Base-by-base conservation (phyloP, 805 yeast species). In the Jamesozyma rosinii region DNA sequence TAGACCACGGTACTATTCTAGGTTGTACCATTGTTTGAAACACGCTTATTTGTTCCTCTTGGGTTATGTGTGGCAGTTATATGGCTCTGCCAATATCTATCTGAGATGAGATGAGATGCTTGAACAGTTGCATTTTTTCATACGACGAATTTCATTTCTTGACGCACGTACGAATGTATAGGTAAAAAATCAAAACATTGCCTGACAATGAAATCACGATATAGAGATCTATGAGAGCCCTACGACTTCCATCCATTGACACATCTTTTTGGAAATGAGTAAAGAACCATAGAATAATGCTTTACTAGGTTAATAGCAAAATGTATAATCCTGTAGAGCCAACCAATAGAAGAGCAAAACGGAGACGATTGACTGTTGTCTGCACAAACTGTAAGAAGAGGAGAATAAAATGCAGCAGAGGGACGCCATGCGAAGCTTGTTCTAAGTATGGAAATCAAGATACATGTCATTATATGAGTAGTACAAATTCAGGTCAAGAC, bases 1-100 rank as follows among this genome's bases (percentile, higher is more conserved):
- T 40, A 19, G 55, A 48, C 73, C 73, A 69, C 3, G 69, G 67
- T 1, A 64, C 70, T 6, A 67, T 54, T 30, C 64, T 53, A 3
- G 64, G 58, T 17, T 51, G 59, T 11, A 45, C 49, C 58, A 54
- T 55, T n/a, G 2, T 24, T 24, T 24, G 6, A 24, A 24, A 8
- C 11, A 11, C 29, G 11, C 10, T 24, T 24, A 6, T 11, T 11
- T 24, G 29, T 24, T 24, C 11, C 11, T 24, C 29, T 24, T 34
- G 3, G 20, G 8, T 38, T 32, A 18, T 37, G 4, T 2, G 14
- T 29, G n/a, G 42, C 2, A 3, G 11, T 22, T 34, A 19, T 34
- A 17, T 21, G 21, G 37, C 9, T 31, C 29, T 24, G 35, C 19
- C 31, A 10, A 4, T 31, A 14, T 14, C 15, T 6, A 22, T 22